phyloP scores from a whole-genome alignment of 306 rosid genomes.

The Trichosanthes truncata region DNA sequence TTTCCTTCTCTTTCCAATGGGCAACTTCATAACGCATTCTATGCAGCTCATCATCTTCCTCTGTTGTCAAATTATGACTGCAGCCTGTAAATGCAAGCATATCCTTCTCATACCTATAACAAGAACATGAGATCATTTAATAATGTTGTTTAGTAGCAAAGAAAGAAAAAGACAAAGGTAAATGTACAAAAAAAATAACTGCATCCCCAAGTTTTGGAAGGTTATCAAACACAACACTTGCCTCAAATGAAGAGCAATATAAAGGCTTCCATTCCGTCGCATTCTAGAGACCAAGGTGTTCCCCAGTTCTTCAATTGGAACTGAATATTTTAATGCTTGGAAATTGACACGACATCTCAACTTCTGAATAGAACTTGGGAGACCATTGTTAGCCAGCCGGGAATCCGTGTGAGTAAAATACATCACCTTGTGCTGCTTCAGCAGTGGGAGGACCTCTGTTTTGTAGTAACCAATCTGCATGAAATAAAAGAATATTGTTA shows the following conservation, averaged over 20 bases:
- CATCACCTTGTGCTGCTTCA: slow-evolving; percentile 74
- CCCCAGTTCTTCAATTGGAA: slow-evolving; percentile 74
- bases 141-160: background rate
- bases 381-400: slow-evolving; percentile 70
- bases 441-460: slow-evolving; percentile 67
- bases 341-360: slow-evolving; percentile 87
- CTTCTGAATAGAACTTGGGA: slow-evolving; percentile 59
- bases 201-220: background rate
- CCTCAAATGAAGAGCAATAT: slow-evolving; percentile 96
- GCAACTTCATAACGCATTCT: slow-evolving; percentile 84
- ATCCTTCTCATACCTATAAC: slow-evolving; percentile 85
- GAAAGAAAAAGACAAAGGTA: background rate
- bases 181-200: background rate
- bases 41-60: slow-evolving; percentile 67
- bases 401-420: slow-evolving; percentile 94
- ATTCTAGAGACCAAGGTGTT: slow-evolving; percentile 70
- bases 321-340: slow-evolving; percentile 76
- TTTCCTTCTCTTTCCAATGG: slow-evolving; percentile 99
- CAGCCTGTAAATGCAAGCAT: slow-evolving; percentile 99
- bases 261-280: slow-evolving; percentile 59
- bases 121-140: slow-evolving; percentile 1
- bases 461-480: slow-evolving; percentile 69
- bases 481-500: slow-evolving; percentile 8
- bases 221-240: slow-evolving; percentile 18
- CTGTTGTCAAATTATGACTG: slow-evolving; percentile 78